A percentile compares a stretch with the other conserved stretches of the same genome.
phyloP scores from a whole-genome alignment of 768 basidiomycete genomes.

The Pholiota conissans region DNA sequence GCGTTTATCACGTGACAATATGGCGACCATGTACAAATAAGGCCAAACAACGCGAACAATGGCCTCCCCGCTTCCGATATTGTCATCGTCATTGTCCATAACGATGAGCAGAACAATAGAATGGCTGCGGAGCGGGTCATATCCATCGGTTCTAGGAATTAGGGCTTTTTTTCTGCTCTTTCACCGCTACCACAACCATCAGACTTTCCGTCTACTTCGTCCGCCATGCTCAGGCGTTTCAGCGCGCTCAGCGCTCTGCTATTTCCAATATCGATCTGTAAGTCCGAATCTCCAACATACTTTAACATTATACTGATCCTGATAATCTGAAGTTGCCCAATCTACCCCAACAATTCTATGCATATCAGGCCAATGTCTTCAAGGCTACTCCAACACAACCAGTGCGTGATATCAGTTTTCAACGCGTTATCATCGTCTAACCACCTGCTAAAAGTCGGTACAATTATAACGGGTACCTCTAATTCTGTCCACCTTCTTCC shows the following conservation, averaged over 20 bases:
- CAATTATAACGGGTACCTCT: conserved; percentile 55
- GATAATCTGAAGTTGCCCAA: conserved; percentile 46
- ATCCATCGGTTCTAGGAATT: conserved; percentile 3
- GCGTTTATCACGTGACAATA: too few species aligned
- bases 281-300: not conserved
- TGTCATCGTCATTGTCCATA: not conserved
- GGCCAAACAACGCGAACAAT: not conserved
- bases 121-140: conserved; percentile 12
- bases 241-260: conserved; percentile 10
- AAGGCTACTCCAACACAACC: conserved; percentile 77
- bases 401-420: conserved; percentile 39
- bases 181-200: conserved; percentile 25
- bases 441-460: conserved; percentile 54
- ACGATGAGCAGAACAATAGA: conserved; percentile 1
- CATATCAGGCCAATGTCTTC: conserved; percentile 84
- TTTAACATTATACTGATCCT: not conserved
- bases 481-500: conserved; percentile 70
- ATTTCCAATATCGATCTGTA: conserved; percentile 17
- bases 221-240: conserved; percentile 25
- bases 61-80: too few species aligned
- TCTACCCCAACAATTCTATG: conserved; percentile 66
- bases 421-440: conserved; percentile 20
- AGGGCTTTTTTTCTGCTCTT: conserved; percentile 16
- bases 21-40: not conserved
- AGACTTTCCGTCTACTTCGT: conserved; percentile 10